These are phyloP conservation scores for Cerrena zonata DNA, from an alignment of 1,284 basidiomycete genomes.

Conservation along the genomic window DNA sequence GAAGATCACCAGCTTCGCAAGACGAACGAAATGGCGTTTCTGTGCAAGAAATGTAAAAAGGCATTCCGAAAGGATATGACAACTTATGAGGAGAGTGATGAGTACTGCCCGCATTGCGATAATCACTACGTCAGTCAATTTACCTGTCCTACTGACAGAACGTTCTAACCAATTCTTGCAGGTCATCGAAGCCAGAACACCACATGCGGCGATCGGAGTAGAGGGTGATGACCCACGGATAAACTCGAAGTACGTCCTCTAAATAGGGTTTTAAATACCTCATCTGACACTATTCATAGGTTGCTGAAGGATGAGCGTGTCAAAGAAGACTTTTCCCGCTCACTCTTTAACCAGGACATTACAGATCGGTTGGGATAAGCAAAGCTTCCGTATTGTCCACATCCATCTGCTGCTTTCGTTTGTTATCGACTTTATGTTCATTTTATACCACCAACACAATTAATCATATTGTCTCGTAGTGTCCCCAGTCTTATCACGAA, in stretches of 20 bases:
- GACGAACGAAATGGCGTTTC: conserved; percentile 86
- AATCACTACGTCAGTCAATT: conserved; percentile 91
- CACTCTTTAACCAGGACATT: conserved; percentile 42
- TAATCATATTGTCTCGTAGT: no score
- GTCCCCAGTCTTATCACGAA: no score
- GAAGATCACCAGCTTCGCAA: conserved; percentile 71
- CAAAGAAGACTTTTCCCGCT: conserved; percentile 44
- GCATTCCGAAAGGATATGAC: conserved; percentile 94
- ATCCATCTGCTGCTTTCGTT: background rate
- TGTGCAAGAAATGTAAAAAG: conserved; percentile 98
- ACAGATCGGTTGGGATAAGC: conserved; percentile 32
- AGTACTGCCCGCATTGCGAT: conserved; percentile 96
- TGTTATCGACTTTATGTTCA: no score
- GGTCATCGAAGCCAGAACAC: conserved; percentile 91
- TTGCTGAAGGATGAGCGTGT: conserved; percentile 69
- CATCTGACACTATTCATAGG: conserved; percentile 27
- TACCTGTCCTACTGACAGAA: background rate
- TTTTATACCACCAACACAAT: no score
- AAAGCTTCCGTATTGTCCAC: background rate
- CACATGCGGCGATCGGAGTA: conserved; percentile 77
- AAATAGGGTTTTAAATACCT: background rate
- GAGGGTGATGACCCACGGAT: conserved; percentile 88
- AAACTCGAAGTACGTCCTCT: conserved; percentile 62
- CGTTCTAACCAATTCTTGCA: conserved; percentile 27
- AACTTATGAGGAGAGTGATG: conserved; percentile 89